A percentile compares a stretch with the other conserved stretches of the same genome.
Evolutionary conservation across 176 grass and related monocot species (phyloP).

Genomic region (Echinochloa phyllopogon): DNA sequence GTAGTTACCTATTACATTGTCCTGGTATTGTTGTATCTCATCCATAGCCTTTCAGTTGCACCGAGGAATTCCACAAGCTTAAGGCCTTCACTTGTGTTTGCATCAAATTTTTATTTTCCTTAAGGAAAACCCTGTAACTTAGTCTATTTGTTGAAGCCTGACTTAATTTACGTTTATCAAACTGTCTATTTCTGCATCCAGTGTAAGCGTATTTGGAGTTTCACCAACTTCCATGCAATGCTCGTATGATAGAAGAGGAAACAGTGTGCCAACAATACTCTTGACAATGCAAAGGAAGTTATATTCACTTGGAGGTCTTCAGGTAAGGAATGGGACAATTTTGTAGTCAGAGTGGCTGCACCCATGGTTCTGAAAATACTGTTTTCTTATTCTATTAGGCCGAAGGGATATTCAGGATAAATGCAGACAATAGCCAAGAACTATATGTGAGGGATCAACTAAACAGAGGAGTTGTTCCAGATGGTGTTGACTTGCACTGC

Average conservation of each 20-base stretch:
- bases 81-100: not conserved
- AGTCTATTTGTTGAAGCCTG: not conserved
- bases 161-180: constrained; percentile 19
- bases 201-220: constrained; percentile 97
- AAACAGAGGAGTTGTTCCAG: constrained; percentile 81
- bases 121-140: not conserved
- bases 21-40: constrained; percentile 8
- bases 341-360: not conserved
- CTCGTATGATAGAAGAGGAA: constrained; percentile 86
- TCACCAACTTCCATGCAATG: constrained; percentile 98
- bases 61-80: not conserved
- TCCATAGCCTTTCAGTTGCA: constrained; percentile 3
- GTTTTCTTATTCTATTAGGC: constrained; percentile 55
- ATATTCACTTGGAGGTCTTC: constrained; percentile 79
- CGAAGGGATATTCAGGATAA: constrained; percentile 98
- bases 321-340: constrained; percentile 50
- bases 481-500: constrained; percentile 84
- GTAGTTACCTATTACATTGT: not conserved
- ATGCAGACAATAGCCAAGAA: constrained; percentile 93
- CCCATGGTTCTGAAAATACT: constrained; percentile 23
- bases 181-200: constrained; percentile 29
- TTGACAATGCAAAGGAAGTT: constrained; percentile 87
- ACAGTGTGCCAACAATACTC: constrained; percentile 90
- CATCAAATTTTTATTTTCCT: not conserved
- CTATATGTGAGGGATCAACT: constrained; percentile 80